Evolutionary conservation across 2,329 filamentous ascomycete species (phyloP).

Genomic region (Tolypocladium sp.): DNA sequence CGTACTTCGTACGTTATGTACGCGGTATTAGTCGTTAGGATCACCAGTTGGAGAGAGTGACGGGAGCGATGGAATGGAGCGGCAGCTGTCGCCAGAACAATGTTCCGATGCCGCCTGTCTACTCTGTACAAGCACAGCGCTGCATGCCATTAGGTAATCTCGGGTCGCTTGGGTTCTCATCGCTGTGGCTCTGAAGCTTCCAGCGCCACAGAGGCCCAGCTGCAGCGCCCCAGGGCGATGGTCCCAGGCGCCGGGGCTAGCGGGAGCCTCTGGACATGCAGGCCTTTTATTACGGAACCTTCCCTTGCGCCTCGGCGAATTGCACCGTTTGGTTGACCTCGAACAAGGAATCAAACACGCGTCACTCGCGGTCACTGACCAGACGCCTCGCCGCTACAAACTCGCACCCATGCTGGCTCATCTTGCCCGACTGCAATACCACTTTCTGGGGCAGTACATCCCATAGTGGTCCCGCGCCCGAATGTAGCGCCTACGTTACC

Average conservation of each 20-base stretch:
- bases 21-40: neutral
- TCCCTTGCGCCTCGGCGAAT: neutral
- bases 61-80: neutral
- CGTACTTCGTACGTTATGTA: no score
- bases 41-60: neutral
- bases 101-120: no score
- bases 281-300: no score
- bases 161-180: no score
- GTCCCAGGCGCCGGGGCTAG: no score
- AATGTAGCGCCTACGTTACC: constrained; percentile 33
- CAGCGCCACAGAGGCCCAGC: neutral
- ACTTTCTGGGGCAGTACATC: constrained; percentile 26
- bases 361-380: neutral
- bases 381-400: neutral
- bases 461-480: constrained; percentile 33
- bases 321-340: neutral
- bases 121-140: no score
- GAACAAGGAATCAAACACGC: neutral
- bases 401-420: constrained; percentile 30
- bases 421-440: constrained; percentile 22
- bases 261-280: no score
- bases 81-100: neutral
- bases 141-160: no score
- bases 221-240: no score
- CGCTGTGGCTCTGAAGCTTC: neutral